A percentile compares a stretch with the other conserved stretches of the same genome.
phyloP scores from a whole-genome alignment of 768 basidiomycete genomes.

The Xerocomellus amylosporus region DNA sequence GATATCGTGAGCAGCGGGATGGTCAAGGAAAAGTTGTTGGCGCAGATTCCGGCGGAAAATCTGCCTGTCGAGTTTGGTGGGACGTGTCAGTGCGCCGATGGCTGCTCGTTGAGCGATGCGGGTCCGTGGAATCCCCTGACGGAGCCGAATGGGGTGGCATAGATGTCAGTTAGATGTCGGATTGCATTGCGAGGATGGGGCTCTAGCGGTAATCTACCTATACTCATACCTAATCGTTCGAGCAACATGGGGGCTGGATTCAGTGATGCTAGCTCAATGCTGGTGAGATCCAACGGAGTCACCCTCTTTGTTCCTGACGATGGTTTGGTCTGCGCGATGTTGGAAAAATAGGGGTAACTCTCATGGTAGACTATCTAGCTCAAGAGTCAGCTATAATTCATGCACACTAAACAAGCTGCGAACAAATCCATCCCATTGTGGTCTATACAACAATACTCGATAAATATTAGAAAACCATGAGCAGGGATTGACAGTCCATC shows the following conservation, averaged over 20 bases:
- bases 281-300: no score
- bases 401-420: no score
- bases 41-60: constrained; percentile 82
- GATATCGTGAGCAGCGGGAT: constrained; percentile 68
- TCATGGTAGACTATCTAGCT: no score
- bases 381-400: no score
- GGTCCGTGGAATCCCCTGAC: constrained; percentile 78
- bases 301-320: no score
- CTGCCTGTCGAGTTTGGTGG: constrained; percentile 88
- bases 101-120: constrained; percentile 84
- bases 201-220: constrained; percentile 28
- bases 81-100: constrained; percentile 67
- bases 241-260: constrained; percentile 14
- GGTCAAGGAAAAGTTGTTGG: constrained; percentile 72
- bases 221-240: constrained; percentile 31
- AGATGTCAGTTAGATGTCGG: constrained; percentile 10
- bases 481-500: no score
- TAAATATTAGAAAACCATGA: no score
- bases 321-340: no score
- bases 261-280: not conserved
- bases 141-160: constrained; percentile 18
- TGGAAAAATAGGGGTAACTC: no score
- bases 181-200: not conserved
- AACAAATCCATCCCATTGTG: no score
- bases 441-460: no score